phyloP scores from a whole-genome alignment of 306 rosid species.

The cucumber (Cucumis sativus) region Cucumber_9930_V3 NC_026657.2:11617501-11618000 shows the following conservation, averaged over 20 bases:
- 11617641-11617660: conserved; percentile 87
- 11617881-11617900: conserved; percentile 14
- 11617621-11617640: conserved; percentile 79
- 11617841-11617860: not conserved
- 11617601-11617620: conserved; percentile 97
- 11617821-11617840: not conserved
- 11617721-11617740: conserved; percentile 70
- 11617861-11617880: not conserved
- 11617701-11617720: conserved; percentile 29
- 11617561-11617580: conserved; percentile 48
- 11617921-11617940: conserved; percentile 84
- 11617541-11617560: conserved; percentile 58
- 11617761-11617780: conserved; percentile 79
- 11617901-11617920: conserved; percentile 70
- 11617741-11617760: conserved; percentile 89
- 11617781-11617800: conserved; percentile 67
- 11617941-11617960: conserved; percentile 82
- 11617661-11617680: conserved; percentile 81
- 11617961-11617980: conserved; percentile 71
- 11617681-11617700: conserved; percentile 41
- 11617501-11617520: conserved; percentile 56
- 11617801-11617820: conserved; percentile 7
- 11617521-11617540: conserved; percentile 52
- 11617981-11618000: conserved; percentile 83
- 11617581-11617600: conserved; percentile 90